Percentiles rank a stretch among this genome's conserved stretches.
Evolutionary conservation across 2,329 filamentous ascomycete genomes (phyloP).

Genomic region (Tothia fuscella): DNA sequence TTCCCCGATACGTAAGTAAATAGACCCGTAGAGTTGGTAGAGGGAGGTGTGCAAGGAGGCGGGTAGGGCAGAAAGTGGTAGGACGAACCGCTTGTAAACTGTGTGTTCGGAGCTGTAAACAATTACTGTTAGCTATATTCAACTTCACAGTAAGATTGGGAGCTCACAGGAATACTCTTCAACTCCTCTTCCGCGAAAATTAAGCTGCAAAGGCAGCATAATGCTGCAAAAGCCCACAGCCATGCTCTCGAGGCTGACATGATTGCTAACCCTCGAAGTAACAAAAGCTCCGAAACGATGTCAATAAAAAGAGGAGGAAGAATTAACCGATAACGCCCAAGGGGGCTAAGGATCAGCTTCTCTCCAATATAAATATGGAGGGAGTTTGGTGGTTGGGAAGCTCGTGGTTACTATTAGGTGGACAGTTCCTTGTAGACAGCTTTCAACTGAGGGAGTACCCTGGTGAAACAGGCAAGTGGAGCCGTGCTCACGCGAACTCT

Average conservation of each 20-base stretch:
- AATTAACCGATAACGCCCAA: no score
- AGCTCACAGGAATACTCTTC: slow-evolving; percentile 53
- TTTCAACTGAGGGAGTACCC: no score
- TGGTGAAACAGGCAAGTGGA: no score
- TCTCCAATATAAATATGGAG: no score
- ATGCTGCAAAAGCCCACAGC: slow-evolving; percentile 16
- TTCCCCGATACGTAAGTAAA: neutral
- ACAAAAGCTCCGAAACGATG: neutral
- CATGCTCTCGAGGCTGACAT: slow-evolving; percentile 18
- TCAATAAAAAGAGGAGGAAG: no score
- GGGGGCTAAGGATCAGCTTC: no score
- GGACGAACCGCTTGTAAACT: slow-evolving; percentile 39
- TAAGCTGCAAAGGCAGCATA: no score
- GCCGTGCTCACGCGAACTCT: no score
- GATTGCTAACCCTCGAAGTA: no score
- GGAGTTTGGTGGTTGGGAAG: no score
- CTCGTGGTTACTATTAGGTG: no score
- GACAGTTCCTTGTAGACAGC: no score
- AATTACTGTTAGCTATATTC: slow-evolving; percentile 16
- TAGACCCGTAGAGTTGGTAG: neutral
- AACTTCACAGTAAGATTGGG: slow-evolving; percentile 11
- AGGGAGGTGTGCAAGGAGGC: neutral
- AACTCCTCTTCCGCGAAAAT: slow-evolving; percentile 37
- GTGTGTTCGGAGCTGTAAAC: slow-evolving; percentile 69
- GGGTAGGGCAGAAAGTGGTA: neutral